A percentile compares a stretch with the other conserved stretches of the same genome.
phyloP scores from a whole-genome alignment of 495 filamentous ascomycete species.

The Rhypophila decipiens region DNA sequence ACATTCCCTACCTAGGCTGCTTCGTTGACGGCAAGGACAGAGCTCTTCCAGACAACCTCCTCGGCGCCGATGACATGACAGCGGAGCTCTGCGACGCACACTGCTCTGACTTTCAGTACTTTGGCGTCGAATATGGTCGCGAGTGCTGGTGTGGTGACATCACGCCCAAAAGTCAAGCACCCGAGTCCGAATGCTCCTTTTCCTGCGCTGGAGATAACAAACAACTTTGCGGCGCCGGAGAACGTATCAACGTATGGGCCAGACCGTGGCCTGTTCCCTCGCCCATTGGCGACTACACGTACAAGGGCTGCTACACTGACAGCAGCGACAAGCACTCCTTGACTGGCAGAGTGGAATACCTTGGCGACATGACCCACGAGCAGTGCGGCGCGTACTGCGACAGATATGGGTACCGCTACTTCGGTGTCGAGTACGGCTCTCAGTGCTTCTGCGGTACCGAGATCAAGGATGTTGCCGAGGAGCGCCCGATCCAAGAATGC shows the following conservation, averaged over 20 bases:
- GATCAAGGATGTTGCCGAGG: neutral
- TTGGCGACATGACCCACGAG: neutral
- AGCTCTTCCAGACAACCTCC: neutral
- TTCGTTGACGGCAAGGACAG: slow-evolving; percentile 7
- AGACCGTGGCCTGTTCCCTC: neutral
- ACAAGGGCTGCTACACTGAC: slow-evolving; percentile 5
- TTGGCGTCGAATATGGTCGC: neutral
- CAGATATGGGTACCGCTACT: slow-evolving; percentile 2
- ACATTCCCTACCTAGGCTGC: slow-evolving; percentile 11
- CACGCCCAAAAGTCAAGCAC: neutral
- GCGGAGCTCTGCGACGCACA: neutral
- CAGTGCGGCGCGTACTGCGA: neutral
- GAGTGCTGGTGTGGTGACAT: neutral
- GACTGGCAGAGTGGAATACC: neutral
- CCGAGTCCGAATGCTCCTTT: neutral
- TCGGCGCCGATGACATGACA: neutral
- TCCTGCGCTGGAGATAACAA: neutral
- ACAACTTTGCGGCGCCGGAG: neutral
- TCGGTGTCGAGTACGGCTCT: slow-evolving; percentile 7
- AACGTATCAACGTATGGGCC: neutral
- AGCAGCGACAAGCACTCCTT: neutral
- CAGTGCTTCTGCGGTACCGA: slow-evolving; percentile 6
- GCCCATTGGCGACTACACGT: neutral
- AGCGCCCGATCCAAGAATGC: neutral
- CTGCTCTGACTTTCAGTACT: neutral